Conservation (phyloP, 257 asterid genomes). For the Plantago major region DNA sequence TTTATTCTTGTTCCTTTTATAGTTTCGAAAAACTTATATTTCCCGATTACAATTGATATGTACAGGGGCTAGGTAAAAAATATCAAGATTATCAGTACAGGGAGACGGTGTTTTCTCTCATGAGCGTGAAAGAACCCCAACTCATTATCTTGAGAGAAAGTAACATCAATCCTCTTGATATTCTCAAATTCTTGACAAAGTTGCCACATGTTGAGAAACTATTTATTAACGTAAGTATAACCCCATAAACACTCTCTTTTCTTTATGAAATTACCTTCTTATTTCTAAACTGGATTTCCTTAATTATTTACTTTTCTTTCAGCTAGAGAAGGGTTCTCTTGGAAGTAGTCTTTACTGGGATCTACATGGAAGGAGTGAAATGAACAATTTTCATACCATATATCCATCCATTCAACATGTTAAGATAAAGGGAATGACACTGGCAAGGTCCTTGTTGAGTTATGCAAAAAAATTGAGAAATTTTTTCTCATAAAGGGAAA, state of each 20-base stretch:
- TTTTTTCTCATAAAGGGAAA: neutral
- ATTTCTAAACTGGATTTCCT: too few relatives aligned
- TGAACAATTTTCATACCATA: neutral
- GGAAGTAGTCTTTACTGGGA: neutral
- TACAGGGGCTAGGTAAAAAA: conserved; percentile 24
- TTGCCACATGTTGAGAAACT: neutral
- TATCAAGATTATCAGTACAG: neutral
- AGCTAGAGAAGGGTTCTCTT: conserved; percentile 30
- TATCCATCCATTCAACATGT: too few relatives aligned
- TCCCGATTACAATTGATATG: neutral
- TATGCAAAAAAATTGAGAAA: neutral
- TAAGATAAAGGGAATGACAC: neutral
- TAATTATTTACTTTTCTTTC: neutral
- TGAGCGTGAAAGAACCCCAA: conserved; percentile 23
- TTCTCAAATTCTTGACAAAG: neutral
- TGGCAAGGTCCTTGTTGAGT: neutral
- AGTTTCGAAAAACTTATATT: neutral
- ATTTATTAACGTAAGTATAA: neutral
- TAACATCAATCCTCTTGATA: neutral
- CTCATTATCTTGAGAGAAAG: conserved; percentile 26
- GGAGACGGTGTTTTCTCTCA: conserved; percentile 14
- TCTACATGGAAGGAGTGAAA: neutral
- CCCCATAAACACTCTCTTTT: neutral
- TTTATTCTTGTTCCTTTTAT: neutral
- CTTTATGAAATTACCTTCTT: neutral